Conservation (phyloP, 1,284 basidiomycete species). For the Volvariella surrecta region DNA sequence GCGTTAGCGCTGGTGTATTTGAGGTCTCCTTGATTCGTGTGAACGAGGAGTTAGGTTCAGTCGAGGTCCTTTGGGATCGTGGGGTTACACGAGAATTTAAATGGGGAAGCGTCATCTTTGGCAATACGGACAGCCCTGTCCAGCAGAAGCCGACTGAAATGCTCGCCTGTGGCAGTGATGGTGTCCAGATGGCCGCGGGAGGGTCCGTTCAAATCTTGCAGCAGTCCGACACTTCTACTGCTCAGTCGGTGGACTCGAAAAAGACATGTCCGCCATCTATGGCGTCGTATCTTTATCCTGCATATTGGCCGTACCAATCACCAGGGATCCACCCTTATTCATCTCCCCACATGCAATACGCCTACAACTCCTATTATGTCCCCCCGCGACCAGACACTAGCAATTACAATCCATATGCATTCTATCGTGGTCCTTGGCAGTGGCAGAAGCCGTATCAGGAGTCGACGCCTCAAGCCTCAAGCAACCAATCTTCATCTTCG, state of each 20-base stretch:
- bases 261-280: too few species aligned
- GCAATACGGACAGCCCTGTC: slow-evolving; percentile 46
- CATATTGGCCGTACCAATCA: slow-evolving; percentile 19
- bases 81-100: slow-evolving; percentile 65
- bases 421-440: slow-evolving; percentile 12
- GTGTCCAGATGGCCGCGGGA: too few species aligned
- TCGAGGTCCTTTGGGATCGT: slow-evolving; percentile 77
- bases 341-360: slow-evolving; percentile 16
- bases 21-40: slow-evolving; percentile 71
- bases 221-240: too few species aligned
- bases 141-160: slow-evolving; percentile 55
- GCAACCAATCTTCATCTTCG: slow-evolving; percentile 1
- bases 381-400: slow-evolving; percentile 11
- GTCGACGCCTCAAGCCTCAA: slow-evolving; percentile 10
- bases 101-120: slow-evolving; percentile 71
- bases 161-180: too few species aligned
- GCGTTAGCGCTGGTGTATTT: slow-evolving; percentile 69
- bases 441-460: slow-evolving; percentile 36
- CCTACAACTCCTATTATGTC: slow-evolving; percentile 21
- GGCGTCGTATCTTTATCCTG: slow-evolving; percentile 10
- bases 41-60: slow-evolving; percentile 54
- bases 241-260: too few species aligned
- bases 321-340: slow-evolving; percentile 13
- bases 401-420: slow-evolving; percentile 18
- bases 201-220: too few species aligned